Evolutionary conservation across 495 filamentous ascomycete genomes (phyloP).

Genomic region (Penicillium manginii): DNA sequence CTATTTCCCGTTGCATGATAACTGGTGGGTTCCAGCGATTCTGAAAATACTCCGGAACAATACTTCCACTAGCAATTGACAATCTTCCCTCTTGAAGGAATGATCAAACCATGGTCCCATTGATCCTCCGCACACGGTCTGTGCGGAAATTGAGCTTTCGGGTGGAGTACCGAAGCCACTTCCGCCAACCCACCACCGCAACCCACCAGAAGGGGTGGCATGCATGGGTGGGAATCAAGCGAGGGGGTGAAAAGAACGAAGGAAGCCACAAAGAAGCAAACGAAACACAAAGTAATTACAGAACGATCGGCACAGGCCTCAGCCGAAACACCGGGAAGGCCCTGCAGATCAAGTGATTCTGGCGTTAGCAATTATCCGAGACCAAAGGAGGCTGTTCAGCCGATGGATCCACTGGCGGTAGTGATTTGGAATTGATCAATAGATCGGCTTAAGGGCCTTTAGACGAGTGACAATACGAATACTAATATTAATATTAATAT

Average conservation of each 20-base stretch:
- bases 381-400: not conserved
- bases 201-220: not conserved
- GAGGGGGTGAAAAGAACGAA: not conserved
- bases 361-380: too few species aligned
- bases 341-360: not conserved
- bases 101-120: not conserved
- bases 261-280: not conserved
- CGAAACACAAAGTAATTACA: not conserved
- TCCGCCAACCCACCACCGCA: slow-evolving; percentile 17
- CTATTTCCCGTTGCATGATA: not conserved
- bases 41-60: not conserved
- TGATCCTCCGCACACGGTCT: slow-evolving; percentile 13
- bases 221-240: not conserved
- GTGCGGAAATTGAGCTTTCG: slow-evolving; percentile 17
- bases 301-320: not conserved
- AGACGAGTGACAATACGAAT: too few species aligned
- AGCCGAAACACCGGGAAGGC: not conserved
- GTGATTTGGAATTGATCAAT: not conserved
- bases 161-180: slow-evolving; percentile 31
- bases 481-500: too few species aligned
- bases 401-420: not conserved
- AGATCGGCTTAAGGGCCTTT: too few species aligned
- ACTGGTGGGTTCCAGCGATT: not conserved
- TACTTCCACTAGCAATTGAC: not conserved
- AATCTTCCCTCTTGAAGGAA: not conserved